Evolutionary conservation across 2,329 filamentous ascomycete species (phyloP).

Genomic region (Trichoderma cornu-damae): DNA sequence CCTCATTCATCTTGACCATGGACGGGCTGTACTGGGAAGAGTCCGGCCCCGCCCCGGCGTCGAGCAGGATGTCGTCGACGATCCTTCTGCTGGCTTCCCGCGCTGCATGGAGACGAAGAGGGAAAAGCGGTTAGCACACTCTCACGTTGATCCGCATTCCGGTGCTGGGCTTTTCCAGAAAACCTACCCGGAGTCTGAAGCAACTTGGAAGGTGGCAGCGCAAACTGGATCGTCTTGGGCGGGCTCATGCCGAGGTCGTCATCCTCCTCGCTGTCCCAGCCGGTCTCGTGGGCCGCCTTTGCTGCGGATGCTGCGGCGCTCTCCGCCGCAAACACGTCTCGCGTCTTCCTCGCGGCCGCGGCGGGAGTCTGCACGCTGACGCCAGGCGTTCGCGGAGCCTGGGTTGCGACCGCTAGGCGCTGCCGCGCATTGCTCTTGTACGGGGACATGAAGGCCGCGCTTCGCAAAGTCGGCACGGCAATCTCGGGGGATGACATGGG

Average conservation of each 20-base stretch:
- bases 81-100: slow-evolving; percentile 76
- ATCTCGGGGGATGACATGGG: slow-evolving; percentile 71
- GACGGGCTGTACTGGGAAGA: slow-evolving; percentile 58
- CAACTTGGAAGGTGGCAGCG: slow-evolving; percentile 68
- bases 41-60: slow-evolving; percentile 60
- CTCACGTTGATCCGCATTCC: background rate
- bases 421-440: slow-evolving; percentile 44
- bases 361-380: slow-evolving; percentile 77
- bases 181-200: slow-evolving; percentile 70
- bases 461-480: slow-evolving; percentile 74
- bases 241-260: slow-evolving; percentile 73
- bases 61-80: slow-evolving; percentile 72
- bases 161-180: background rate
- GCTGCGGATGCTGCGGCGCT: slow-evolving; percentile 23
- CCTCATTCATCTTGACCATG: slow-evolving; percentile 59
- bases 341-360: slow-evolving; percentile 44
- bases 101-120: slow-evolving; percentile 41
- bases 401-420: slow-evolving; percentile 39
- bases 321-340: slow-evolving; percentile 43
- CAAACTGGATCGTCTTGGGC: slow-evolving; percentile 89
- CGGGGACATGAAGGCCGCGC: slow-evolving; percentile 80
- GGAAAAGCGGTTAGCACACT: background rate
- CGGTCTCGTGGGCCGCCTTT: slow-evolving; percentile 50
- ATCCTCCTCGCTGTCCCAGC: slow-evolving; percentile 66
- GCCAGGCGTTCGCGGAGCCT: slow-evolving; percentile 66